These are phyloP conservation scores for Moricandia arvensis DNA, from an alignment of 345 rosid species.

Conservation along the genomic window DNA sequence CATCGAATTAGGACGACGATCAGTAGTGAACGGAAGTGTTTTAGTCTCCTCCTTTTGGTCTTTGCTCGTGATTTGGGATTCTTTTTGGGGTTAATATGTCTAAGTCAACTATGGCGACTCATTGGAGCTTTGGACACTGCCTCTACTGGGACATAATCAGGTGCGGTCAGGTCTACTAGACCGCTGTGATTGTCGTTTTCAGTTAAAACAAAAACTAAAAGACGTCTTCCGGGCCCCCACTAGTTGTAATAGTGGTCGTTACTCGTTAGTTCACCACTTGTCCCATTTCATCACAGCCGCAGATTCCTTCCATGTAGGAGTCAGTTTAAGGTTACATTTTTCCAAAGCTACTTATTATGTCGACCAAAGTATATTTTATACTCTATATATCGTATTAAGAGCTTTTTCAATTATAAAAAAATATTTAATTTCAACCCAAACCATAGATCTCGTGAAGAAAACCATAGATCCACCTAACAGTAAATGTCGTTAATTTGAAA, in stretches of 20 bases:
- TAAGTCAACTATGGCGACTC: constrained; percentile 38
- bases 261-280: not conserved
- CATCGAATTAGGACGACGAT: not conserved
- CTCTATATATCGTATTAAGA: too few relatives aligned
- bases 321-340: not conserved
- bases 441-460: too few relatives aligned
- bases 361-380: too few relatives aligned
- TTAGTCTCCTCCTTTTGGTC: constrained; percentile 18
- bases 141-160: not conserved
- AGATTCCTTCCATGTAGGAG: not conserved
- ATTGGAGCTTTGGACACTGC: constrained; percentile 20
- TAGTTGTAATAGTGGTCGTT: not conserved
- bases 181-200: constrained; percentile 18
- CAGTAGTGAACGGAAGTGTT: not conserved
- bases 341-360: not conserved
- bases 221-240: too few relatives aligned
- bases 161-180: constrained; percentile 8
- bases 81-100: not conserved
- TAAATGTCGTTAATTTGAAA: too few relatives aligned
- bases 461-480: too few relatives aligned
- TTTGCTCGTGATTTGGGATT: constrained; percentile 5
- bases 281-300: constrained; percentile 12
- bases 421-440: too few relatives aligned
- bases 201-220: not conserved
- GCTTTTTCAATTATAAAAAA: too few relatives aligned